Evolutionary conservation across 2,329 filamentous ascomycete species (phyloP), one percentile per base, ranked within the genome.

Genomic region (Fusarium luffae): DNA sequence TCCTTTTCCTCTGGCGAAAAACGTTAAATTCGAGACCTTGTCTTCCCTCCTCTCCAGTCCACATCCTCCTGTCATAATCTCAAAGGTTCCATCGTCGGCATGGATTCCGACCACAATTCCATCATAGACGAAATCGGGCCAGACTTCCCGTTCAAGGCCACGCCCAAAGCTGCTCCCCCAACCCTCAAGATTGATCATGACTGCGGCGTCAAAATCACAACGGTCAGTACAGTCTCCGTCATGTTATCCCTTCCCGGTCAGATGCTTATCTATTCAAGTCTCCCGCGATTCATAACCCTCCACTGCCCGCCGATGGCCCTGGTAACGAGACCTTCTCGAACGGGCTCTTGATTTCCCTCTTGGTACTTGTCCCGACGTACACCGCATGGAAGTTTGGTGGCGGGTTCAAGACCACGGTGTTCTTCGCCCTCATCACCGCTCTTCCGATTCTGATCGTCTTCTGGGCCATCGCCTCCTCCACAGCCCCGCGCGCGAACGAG

Each of bases 401-500:
- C 57, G 82, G 93, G 74, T 93, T 94, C 86, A 97, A 93, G 69
- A 90, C 89, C 80, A 82, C 97, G 74, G 94, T 98, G 86, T 90
- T 98, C 77, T 89, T 97, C 75, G 89, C 88, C 72, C 77, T 96
- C 73, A 85, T 97, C 79, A 91, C 92, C 70, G 86, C 87, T 46
- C 79, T 95, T 57, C 94, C 94, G 6, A 89, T 97, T 74, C 86
- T 97, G 54, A 87, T 90, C 72, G 86, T 80, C 72, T 95, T 93
- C 86, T 98, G 94, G 94, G 86, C 90, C 74, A 86, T 91, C 75
- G 79, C 92, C 52, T 97, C 94, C 7, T 84, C 88, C 68, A 88
- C 94, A 78, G 93, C 92, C 69, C 93, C 93, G 44, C 92, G 94
- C 78, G 92, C 90, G 83, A 97, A 94, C 79, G 93, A 97, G 78